Evolutionary conservation across 2,329 filamentous ascomycete genomes (phyloP), one percentile per base, ranked within the genome.

Genomic region (Hymenoscyphus occultus): DNA sequence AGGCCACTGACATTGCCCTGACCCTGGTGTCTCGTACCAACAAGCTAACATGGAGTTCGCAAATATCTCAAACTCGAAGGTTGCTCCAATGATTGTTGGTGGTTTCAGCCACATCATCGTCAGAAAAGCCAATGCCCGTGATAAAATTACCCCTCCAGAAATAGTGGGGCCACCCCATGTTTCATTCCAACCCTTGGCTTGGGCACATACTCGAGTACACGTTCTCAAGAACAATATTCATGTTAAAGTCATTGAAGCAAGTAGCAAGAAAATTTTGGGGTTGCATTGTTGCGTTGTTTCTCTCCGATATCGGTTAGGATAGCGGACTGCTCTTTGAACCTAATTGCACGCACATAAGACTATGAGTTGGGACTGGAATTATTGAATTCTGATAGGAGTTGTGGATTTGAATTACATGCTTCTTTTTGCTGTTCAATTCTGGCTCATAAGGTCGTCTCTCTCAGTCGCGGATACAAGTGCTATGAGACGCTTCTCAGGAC

Each of bases 121-220:
- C 19, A n/a, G 19, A 51, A 51, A 51, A 13, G 48, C 19, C 22
- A 54, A 19, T 22, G n/a, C 48, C 1, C 19, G 2, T 14, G 48
- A 54, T 54, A 54, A 54, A 19, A 22, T 54, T 51, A 28, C 48
- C 48, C 48, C 48, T 54, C 28, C 7, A 51, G n/a, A 54, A 54
- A 54, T 54, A 28, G 48, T 54, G 48, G 48, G 13, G 48, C 48
- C 48, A 28, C 48, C 19, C 48, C 48, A 28, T 19, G 48, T 4
- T 54, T 54, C 19, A 19, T 45, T 45, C 16, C 16, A 45, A 19
- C 2, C 14, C 14, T n/a, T 45, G 28, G 28, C 28, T 28, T 28
- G 28, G 28, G 28, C 3, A 13, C n/a, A 16, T 16, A n/a, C n/a
- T n/a, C n/a, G n/a, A n/a, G n/a, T n/a, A n/a, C 42, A 16, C 42